Evolutionary conservation across 768 basidiomycete species (phyloP).

Genomic region (Termitomyces titanicus): DNA sequence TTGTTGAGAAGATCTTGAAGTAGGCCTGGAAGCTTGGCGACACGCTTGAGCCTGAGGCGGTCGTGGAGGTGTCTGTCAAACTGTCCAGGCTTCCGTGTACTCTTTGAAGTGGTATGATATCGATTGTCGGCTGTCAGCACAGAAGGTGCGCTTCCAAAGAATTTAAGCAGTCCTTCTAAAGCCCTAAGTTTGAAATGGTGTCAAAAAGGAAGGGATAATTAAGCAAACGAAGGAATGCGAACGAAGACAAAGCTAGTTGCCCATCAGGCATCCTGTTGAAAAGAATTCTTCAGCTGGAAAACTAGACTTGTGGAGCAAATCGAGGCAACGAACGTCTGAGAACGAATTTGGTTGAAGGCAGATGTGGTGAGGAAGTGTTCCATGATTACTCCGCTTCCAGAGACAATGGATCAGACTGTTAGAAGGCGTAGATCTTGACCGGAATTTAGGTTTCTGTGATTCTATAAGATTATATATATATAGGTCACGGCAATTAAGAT

Average conservation of each 20-base stretch:
- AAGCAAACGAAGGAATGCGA: not conserved
- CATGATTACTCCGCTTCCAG: not conserved
- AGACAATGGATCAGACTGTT: too few relatives aligned
- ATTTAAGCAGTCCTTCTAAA: not conserved
- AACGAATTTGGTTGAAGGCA: not conserved
- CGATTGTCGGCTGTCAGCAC: not conserved
- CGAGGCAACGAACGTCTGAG: not conserved
- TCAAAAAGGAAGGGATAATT: not conserved
- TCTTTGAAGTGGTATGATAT: not conserved
- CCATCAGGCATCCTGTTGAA: not conserved
- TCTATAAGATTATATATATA: too few relatives aligned
- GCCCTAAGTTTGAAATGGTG: not conserved
- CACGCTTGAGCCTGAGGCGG: not conserved
- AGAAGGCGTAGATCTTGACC: too few relatives aligned
- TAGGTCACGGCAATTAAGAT: too few relatives aligned
- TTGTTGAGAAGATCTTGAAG: not conserved
- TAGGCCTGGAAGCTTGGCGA: not conserved
- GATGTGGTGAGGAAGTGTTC: not conserved
- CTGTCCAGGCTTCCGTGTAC: not conserved
- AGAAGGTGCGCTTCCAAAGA: not conserved
- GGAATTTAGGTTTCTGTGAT: too few relatives aligned
- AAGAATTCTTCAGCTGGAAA: not conserved
- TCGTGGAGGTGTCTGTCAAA: constrained; percentile 2
- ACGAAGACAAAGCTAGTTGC: not conserved
- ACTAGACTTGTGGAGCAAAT: not conserved